These are phyloP conservation scores for Alternaria panax DNA, from an alignment of 2,329 filamentous ascomycete species.

Conservation along the genomic window DNA sequence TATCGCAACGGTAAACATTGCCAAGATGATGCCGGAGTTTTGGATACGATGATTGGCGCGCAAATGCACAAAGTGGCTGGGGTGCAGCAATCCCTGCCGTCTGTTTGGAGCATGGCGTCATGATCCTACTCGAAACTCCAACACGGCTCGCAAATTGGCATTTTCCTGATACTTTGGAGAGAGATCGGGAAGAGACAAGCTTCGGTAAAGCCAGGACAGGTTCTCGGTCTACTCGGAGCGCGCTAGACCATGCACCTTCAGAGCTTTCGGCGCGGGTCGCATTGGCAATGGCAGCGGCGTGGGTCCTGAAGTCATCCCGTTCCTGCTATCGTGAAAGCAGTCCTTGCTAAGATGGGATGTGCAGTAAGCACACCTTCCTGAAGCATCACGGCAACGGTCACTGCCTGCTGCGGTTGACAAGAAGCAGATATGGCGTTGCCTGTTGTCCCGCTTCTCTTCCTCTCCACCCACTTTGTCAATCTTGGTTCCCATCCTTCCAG, in stretches of 20 bases:
- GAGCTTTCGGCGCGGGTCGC: constrained; percentile 4
- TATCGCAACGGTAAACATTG: not conserved
- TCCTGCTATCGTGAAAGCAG: constrained; percentile 4
- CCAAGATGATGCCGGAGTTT: constrained; percentile 12
- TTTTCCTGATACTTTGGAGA: not conserved
- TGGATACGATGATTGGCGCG: constrained; percentile 8
- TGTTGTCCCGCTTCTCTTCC: not conserved
- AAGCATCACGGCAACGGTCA: not conserved
- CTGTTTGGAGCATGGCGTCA: constrained; percentile 13
- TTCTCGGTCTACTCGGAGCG: constrained; percentile 4
- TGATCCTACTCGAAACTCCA: not conserved
- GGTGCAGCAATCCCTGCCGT: constrained; percentile 6
- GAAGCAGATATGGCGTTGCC: not conserved
- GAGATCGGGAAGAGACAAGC: not conserved
- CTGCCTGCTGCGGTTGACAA: constrained; percentile 1
- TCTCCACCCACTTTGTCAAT: not conserved
- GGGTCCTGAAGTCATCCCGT: constrained; percentile 11
- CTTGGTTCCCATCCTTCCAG: constrained; percentile 1
- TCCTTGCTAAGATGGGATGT: constrained; percentile 2
- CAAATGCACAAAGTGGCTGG: constrained; percentile 12
- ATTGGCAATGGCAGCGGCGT: constrained; percentile 10
- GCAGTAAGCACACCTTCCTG: constrained; percentile 3
- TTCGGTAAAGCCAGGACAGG: constrained; percentile 6
- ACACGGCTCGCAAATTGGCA: constrained; percentile 6
- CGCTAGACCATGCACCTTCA: constrained; percentile 9